Evolutionary conservation across 2,329 filamentous ascomycete genomes (phyloP).

Genomic region (Alternaria panax): DNA sequence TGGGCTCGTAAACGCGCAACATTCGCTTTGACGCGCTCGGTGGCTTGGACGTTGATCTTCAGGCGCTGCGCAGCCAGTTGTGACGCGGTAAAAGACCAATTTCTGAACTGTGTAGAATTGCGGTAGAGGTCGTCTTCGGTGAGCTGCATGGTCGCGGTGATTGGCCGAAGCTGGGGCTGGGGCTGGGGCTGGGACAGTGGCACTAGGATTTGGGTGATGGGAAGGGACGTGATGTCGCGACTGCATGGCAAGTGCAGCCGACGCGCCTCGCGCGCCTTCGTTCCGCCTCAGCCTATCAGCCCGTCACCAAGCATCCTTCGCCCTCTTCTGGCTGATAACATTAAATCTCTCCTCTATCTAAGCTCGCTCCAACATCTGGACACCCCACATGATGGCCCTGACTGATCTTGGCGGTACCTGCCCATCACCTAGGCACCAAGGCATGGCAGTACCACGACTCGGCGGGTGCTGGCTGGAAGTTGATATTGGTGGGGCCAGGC

Average conservation of each 20-base stretch:
- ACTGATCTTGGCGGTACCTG: neutral
- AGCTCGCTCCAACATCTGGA: neutral
- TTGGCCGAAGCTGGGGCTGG: slow-evolving; percentile 12
- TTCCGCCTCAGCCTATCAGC: slow-evolving; percentile 1
- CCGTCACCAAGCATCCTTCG: neutral
- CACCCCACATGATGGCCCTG: neutral
- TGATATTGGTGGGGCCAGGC: too few species aligned
- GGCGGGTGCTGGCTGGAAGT: too few species aligned
- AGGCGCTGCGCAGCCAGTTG: slow-evolving; percentile 75
- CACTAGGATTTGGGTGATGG: neutral
- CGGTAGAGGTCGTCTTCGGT: slow-evolving; percentile 92
- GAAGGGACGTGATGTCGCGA: slow-evolving; percentile 4
- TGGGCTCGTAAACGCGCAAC: slow-evolving; percentile 58
- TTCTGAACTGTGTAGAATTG: slow-evolving; percentile 84
- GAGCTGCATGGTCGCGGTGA: slow-evolving; percentile 55
- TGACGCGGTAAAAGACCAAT: slow-evolving; percentile 88
- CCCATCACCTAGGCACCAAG: neutral
- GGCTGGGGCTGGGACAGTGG: slow-evolving; percentile 7
- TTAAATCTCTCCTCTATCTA: neutral
- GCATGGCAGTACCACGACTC: slow-evolving; percentile 3
- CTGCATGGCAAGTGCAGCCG: slow-evolving; percentile 29
- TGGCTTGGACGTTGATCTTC: slow-evolving; percentile 80
- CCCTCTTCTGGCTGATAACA: neutral
- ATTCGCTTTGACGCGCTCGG: slow-evolving; percentile 69
- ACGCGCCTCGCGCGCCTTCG: slow-evolving; percentile 2